Conservation (phyloP, 2,329 filamentous ascomycete species). For the Colletotrichum sp. region DNA sequence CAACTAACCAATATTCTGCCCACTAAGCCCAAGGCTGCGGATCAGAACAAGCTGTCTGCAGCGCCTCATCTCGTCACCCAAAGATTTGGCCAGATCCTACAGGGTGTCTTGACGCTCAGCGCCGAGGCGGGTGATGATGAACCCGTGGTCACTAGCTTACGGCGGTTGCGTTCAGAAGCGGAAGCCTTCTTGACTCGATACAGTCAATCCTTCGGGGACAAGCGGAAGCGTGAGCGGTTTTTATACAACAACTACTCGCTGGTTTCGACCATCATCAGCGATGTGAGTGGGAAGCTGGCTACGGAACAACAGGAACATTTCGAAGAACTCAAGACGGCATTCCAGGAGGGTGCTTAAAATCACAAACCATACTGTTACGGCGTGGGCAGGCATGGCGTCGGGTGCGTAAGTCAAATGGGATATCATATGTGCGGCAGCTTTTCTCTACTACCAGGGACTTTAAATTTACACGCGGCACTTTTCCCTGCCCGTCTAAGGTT, state of each 20-base stretch:
- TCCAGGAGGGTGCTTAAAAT: conserved; percentile 51
- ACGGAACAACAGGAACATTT: conserved; percentile 79
- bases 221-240: conserved; percentile 83
- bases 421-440: conserved; percentile 1
- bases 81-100: conserved; percentile 90
- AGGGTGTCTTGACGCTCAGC: conserved; percentile 82
- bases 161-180: conserved; percentile 78
- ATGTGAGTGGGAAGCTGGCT: conserved; percentile 74
- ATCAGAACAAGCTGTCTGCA: conserved; percentile 67
- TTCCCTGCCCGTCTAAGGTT: not conserved
- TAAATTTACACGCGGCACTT: not conserved
- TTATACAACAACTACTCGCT: conserved; percentile 96
- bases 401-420: conserved; percentile 1
- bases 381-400: conserved; percentile 5
- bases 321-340: conserved; percentile 65
- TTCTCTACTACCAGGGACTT: not conserved
- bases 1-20: conserved; percentile 60
- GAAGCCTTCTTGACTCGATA: conserved; percentile 82
- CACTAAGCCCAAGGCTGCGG: conserved; percentile 43
- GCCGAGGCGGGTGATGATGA: conserved; percentile 94
- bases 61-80: conserved; percentile 93
- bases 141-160: conserved; percentile 82
- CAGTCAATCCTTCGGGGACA: conserved; percentile 77
- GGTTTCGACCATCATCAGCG: conserved; percentile 89
- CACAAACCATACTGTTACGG: not conserved